phyloP scores from a whole-genome alignment of 805 yeast genomes.

The Wickerhamiella slavikovae region DNA sequence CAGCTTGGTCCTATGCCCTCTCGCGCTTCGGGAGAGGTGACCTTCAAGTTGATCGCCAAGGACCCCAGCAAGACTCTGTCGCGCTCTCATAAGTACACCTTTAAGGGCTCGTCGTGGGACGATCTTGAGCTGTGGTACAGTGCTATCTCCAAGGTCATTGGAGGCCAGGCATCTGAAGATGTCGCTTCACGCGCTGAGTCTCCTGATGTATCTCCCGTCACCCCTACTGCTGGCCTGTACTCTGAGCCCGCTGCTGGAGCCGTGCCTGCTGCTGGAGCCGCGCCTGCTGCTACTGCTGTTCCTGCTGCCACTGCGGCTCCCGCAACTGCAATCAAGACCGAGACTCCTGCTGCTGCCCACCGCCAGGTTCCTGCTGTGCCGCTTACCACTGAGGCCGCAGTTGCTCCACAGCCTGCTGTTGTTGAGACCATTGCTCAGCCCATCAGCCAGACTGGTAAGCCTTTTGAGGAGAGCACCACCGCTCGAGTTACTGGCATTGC shows the following conservation, averaged over 20 bases:
- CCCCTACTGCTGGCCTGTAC: background rate
- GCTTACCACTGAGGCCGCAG: no score
- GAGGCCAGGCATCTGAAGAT: background rate
- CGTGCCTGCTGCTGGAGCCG: conserved; percentile 1
- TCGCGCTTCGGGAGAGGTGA: conserved; percentile 18
- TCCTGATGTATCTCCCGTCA: background rate
- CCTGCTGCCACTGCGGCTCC: conserved; percentile 1
- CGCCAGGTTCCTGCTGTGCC: no score
- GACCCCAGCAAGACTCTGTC: conserved; percentile 17
- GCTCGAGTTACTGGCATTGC: no score
- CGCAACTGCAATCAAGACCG: no score
- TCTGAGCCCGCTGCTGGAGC: background rate
- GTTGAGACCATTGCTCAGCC: background rate
- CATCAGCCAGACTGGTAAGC: background rate
- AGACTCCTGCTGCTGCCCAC: no score
- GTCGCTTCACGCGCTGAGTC: background rate
- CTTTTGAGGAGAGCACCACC: background rate
- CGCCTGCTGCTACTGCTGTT: background rate
- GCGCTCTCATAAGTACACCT: conserved; percentile 17
- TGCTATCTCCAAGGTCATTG: conserved; percentile 12
- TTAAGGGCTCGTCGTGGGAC: conserved; percentile 25
- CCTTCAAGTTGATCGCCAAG: conserved; percentile 24
- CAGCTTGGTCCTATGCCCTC: conserved; percentile 19
- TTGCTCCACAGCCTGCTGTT: no score
- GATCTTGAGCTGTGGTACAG: conserved; percentile 29